These are phyloP conservation scores for Polychytrium aggregatum DNA, from an alignment of 192 early-diverging fungal species.

Conservation along the genomic window DNA sequence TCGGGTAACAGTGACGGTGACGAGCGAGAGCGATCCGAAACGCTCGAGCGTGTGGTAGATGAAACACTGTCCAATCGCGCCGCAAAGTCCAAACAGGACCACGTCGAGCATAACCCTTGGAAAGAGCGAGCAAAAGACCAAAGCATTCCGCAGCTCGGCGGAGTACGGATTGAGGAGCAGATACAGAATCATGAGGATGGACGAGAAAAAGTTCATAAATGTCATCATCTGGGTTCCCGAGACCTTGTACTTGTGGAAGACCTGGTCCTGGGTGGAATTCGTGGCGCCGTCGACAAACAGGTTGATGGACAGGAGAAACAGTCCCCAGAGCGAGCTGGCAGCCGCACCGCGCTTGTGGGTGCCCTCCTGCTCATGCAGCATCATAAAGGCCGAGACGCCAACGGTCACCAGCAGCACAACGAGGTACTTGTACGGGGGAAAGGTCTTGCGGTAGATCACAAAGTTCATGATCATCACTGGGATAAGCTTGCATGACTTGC, in stretches of 20 bases:
- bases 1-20: constrained; percentile 91
- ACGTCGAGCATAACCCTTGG: constrained; percentile 77
- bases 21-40: constrained; percentile 80
- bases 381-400: constrained; percentile 90
- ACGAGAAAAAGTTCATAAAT: constrained; percentile 81
- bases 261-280: constrained; percentile 92
- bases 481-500: constrained; percentile 93
- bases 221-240: constrained; percentile 95
- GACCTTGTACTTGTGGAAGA: constrained; percentile 73
- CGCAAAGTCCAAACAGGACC: constrained; percentile 78
- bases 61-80: constrained; percentile 95
- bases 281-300: constrained; percentile 87
- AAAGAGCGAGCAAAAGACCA: constrained; percentile 62
- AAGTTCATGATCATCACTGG: constrained; percentile 95
- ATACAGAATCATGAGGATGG: constrained; percentile 60
- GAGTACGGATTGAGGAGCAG: constrained; percentile 62
- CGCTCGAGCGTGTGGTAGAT: constrained; percentile 88
- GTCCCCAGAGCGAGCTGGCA: constrained; percentile 63
- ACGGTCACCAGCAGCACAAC: constrained; percentile 78
- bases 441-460: constrained; percentile 76
- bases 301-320: constrained; percentile 73
- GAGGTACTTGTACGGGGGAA: constrained; percentile 78
- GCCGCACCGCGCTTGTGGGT: constrained; percentile 22
- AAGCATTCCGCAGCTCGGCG: constrained; percentile 60
- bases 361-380: constrained; percentile 52